phyloP scores from a whole-genome alignment of 306 rosid genomes.

The Vigna reflexopilosa region DNA sequence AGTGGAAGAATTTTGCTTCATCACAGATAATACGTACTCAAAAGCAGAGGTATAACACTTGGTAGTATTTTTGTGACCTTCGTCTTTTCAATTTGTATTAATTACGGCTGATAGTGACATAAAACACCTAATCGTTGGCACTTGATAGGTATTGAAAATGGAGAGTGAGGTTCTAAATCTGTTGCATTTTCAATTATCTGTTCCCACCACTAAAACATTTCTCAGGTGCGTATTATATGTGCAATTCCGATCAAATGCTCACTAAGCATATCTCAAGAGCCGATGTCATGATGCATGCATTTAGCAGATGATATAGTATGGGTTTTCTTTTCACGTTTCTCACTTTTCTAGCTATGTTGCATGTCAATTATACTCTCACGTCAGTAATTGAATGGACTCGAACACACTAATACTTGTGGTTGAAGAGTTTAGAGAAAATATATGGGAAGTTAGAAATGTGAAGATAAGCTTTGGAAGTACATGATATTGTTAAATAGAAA shows the following conservation, averaged over 20 bases:
- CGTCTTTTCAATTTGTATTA: slow-evolving; percentile 4
- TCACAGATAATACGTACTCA: slow-evolving; percentile 83
- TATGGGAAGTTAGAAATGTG: not conserved
- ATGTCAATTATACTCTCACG: not conserved
- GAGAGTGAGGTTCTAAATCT: slow-evolving; percentile 76
- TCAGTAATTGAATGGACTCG: not conserved
- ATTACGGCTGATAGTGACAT: slow-evolving; percentile 4
- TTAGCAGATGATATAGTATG: not conserved
- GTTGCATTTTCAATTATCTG: slow-evolving; percentile 73
- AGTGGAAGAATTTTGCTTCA: slow-evolving; percentile 83
- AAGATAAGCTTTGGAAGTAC: slow-evolving; percentile 1
- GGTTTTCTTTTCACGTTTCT: not conserved
- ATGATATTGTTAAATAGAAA: not conserved
- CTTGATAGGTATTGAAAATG: slow-evolving; percentile 73
- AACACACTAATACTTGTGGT: not conserved
- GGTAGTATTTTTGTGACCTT: slow-evolving; percentile 31
- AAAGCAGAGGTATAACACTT: slow-evolving; percentile 71
- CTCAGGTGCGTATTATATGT: slow-evolving; percentile 62
- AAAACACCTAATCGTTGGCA: slow-evolving; percentile 29
- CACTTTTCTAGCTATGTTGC: not conserved
- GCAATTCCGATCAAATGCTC: slow-evolving; percentile 3
- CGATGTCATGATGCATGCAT: slow-evolving; percentile 3
- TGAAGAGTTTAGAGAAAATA: not conserved
- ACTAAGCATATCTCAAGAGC: not conserved
- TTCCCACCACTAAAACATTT: slow-evolving; percentile 88